Conservation (phyloP, 192 early-diverging fungal genomes). For the Coemansia sp. region DNA sequence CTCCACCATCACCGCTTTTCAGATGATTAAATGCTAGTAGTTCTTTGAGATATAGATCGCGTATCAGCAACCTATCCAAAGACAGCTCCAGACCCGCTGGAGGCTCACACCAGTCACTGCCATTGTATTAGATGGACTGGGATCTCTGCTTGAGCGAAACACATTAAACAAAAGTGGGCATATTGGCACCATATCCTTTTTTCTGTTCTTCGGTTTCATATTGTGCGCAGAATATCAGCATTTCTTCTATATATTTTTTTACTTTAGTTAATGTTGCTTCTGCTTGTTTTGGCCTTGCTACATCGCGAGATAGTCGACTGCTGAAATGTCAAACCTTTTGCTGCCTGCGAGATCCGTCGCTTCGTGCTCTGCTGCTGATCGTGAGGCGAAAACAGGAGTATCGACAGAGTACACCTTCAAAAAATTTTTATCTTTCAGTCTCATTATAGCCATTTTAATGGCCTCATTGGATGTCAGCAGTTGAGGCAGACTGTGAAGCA, state of each 20-base stretch:
- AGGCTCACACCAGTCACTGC: not conserved
- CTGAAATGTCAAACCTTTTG: conserved; percentile 26
- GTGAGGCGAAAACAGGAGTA: conserved; percentile 21
- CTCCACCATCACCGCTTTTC: not conserved
- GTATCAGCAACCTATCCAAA: not conserved
- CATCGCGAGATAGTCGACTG: conserved; percentile 15
- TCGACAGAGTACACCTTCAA: conserved; percentile 41
- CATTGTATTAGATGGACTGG: not conserved
- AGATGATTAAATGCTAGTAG: not conserved
- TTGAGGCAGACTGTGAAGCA: conserved; percentile 12
- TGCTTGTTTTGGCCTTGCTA: conserved; percentile 13
- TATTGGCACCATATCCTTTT: too few species aligned
- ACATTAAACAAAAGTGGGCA: too few species aligned
- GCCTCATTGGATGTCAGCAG: conserved; percentile 16
- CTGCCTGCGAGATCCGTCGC: conserved; percentile 6
- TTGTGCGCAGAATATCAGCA: not conserved
- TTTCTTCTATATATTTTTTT: not conserved
- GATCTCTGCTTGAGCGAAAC: not conserved
- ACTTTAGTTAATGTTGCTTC: not conserved
- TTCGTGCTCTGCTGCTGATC: not conserved
- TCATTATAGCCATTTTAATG: conserved; percentile 36
- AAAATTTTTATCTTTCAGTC: conserved; percentile 23
- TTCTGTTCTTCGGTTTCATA: not conserved
- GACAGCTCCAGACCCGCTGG: not conserved
- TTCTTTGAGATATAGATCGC: not conserved